Base-by-base conservation (phyloP, 768 basidiomycete species). In the Mrakia gelida region DNA sequence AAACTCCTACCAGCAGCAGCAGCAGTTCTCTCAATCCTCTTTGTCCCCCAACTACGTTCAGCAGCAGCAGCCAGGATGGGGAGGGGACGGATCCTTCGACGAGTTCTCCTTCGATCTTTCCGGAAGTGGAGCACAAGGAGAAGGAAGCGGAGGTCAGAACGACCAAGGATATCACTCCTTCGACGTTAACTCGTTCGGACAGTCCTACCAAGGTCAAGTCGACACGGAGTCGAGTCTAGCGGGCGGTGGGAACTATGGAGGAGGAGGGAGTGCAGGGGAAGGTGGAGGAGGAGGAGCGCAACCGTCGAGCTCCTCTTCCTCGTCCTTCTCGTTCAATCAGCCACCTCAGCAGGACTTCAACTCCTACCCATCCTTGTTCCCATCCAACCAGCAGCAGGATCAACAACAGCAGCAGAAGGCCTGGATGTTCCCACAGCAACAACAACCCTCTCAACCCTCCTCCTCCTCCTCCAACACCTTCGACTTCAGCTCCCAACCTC, bases 401-500 rank as follows among this genome's bases (percentile, higher is more conserved):
- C 54, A 59, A 26, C 59, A 59, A 7, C 59, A 59, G 59, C 59
- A 59, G 59, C 59, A 59, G 38, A 38, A 38, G 28, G 9, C 59
- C 59, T 59, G 59, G 59, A 34, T 70, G 21, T 11, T 70, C 38
- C 18, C 38, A 21, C 67, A 34, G 18, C 67, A 70, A 70, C 67
- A 70, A 70, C 67, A 70, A 38, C 67, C 34, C 34, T 30, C 67
- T n/a, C 67, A 41, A 41, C 38, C 67, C 7, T 26, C 67, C 59
- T 59, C 23, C 59, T 59, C 26, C 49, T 52, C 49, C 8, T 32
- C 67, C 21, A 70, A 70, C 67, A 26, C 67, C 23, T 70, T 70
- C 67, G 67, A 70, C 67, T 70, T 70, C 23, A 70, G 38, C 67
- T 26, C 41, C 67, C 67, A 70, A 43, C 67, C 67, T n/a, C 38